Evolutionary conservation across 306 rosid species (phyloP), one percentile per base, ranked within the genome.

Genomic region (Boehmeria nivea): DNA sequence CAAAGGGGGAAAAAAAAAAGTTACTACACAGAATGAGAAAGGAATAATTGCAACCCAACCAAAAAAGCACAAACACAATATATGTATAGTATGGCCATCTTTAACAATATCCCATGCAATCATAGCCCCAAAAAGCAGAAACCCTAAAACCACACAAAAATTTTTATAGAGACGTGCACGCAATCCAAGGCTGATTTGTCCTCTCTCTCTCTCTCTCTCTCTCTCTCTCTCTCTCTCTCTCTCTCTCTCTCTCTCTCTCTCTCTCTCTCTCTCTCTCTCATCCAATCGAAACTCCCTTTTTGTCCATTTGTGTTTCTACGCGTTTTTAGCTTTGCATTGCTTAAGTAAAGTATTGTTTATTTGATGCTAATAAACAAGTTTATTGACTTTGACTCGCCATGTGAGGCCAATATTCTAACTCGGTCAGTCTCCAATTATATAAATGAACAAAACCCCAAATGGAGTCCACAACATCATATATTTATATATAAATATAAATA

Each of bases 301-400:
- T 58, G 65, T 69, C 78, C 21, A 45, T 63, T 72, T 75, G 72
- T 62, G 49, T 66, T 60, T 10, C 25, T 12, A 80, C 95, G 87
- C 95, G 87, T 80, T 77, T 79, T 77, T 51, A 68, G 69, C 66
- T 38, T 55, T 50, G 31, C 56, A 43, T n/a, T 50, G 0, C 53
- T 14, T 27, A 49, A 23, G 15, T n/a, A 9, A 25, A 5, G 12
- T 14, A 47, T 47, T 28, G 8, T 46, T 61, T 16, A 27, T 16
- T 47, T 54, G 6, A 34, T 1, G 27, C 27, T 26, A 39, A 44
- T 22, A 45, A 71, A 61, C 51, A 45, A 62, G 46, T 45, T 5
- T 82, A 54, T 75, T 72, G 85, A 82, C 79, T 75, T 82, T 82
- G 84, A 80, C 87, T 72, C 54, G 28, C 38, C 69, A 54, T 64